A percentile compares a stretch with the other conserved stretches of the same genome.
These are phyloP conservation scores for Vanrija pseudolonga DNA, from an alignment of 1,284 basidiomycete species.

Conservation along the genomic window DNA sequence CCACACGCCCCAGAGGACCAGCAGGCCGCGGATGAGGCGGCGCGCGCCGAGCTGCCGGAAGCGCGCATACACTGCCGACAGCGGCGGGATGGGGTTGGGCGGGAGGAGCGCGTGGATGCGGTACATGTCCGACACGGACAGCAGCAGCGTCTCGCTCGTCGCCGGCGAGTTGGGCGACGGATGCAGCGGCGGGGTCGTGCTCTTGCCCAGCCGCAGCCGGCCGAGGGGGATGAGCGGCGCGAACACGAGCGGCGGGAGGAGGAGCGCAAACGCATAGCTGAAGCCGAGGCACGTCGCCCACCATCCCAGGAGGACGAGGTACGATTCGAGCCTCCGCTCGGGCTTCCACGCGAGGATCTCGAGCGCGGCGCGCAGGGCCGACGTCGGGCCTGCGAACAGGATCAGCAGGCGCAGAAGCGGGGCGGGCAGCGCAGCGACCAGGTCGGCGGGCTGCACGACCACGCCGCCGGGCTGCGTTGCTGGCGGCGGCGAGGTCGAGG, in stretches of 20 bases:
- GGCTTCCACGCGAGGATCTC: slow-evolving; percentile 65
- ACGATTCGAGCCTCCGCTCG: slow-evolving; percentile 61
- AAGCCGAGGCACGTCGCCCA: slow-evolving; percentile 71
- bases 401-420: slow-evolving; percentile 47
- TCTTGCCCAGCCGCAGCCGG: slow-evolving; percentile 48
- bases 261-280: slow-evolving; percentile 55
- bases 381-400: slow-evolving; percentile 56
- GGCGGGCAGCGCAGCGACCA: slow-evolving; percentile 44
- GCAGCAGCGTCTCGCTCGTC: slow-evolving; percentile 61
- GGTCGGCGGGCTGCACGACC: slow-evolving; percentile 18
- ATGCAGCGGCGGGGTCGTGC: neutral
- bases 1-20: slow-evolving; percentile 47
- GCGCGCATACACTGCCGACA: slow-evolving; percentile 26
- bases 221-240: slow-evolving; percentile 31
- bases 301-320: slow-evolving; percentile 65
- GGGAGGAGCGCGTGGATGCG: slow-evolving; percentile 45
- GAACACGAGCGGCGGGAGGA: slow-evolving; percentile 44
- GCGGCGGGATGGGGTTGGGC: slow-evolving; percentile 29
- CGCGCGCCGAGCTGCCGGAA: slow-evolving; percentile 33
- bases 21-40: slow-evolving; percentile 36
- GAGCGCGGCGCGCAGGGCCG: slow-evolving; percentile 51
- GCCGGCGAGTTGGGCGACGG: slow-evolving; percentile 46
- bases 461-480: slow-evolving; percentile 1
- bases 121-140: slow-evolving; percentile 46
- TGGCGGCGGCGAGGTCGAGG: neutral